Conservation (phyloP, 441 rosid genomes). For the Syzygium syzygioides region DNA sequence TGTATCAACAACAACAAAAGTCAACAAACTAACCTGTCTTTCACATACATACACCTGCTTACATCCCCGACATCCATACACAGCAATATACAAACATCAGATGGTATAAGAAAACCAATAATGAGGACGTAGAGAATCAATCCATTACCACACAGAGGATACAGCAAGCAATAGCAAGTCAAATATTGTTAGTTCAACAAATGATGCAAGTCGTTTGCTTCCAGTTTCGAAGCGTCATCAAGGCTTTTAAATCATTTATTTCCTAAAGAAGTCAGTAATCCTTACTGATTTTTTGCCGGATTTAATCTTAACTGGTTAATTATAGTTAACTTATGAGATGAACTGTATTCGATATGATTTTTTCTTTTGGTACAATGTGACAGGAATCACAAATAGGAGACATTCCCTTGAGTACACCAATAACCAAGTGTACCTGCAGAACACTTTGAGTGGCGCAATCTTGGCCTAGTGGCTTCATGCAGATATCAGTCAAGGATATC, state of each 20-base stretch:
- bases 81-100: not conserved
- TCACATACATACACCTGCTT: not conserved
- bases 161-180: not conserved
- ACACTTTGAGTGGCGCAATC: conserved; percentile 97
- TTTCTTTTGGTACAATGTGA: not conserved
- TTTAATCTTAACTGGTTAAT: not conserved
- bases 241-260: not conserved
- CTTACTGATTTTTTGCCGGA: not conserved
- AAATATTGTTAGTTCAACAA: not conserved
- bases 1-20: not conserved
- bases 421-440: conserved; percentile 54
- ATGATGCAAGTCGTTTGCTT: not conserved
- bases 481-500: conserved; percentile 85
- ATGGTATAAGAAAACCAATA: not conserved
- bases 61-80: not conserved
- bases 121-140: not conserved
- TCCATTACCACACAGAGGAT: not conserved
- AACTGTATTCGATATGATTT: not conserved
- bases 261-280: not conserved
- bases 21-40: not conserved
- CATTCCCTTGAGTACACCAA: not conserved
- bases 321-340: not conserved
- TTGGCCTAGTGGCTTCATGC: conserved; percentile 88
- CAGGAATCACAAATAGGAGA: not conserved
- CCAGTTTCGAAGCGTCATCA: not conserved